Evolutionary conservation across 306 rosid species (phyloP).

Genomic region (Medicago ruthenica): DNA sequence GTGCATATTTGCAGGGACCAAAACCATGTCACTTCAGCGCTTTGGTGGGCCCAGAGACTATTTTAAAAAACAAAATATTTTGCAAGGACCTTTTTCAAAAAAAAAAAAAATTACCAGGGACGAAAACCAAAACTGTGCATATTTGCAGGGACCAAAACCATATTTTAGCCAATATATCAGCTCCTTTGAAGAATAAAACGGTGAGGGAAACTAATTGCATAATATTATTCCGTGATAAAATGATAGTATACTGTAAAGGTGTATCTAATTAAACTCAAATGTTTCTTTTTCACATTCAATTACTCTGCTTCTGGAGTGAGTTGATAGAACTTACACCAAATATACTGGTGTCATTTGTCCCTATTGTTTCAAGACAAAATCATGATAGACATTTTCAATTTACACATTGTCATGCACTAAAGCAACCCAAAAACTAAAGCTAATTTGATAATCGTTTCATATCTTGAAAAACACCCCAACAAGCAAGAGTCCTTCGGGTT

Average conservation of each 20-base stretch:
- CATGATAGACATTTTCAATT: not conserved
- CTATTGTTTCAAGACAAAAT: not conserved
- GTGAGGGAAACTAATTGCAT: slow-evolving; percentile 6
- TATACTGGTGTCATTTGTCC: not conserved
- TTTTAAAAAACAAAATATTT: too few relatives aligned
- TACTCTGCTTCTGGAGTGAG: slow-evolving; percentile 4
- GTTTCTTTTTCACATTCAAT: not conserved
- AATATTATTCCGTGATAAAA: not conserved
- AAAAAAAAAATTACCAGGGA: too few relatives aligned
- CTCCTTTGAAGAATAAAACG: not conserved
- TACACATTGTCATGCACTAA: not conserved
- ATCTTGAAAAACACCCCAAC: not conserved
- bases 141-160: too few relatives aligned
- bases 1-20: too few relatives aligned
- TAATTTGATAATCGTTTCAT: not conserved
- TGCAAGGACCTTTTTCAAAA: too few relatives aligned
- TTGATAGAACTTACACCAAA: not conserved
- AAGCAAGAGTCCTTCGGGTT: not conserved
- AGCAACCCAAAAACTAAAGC: not conserved
- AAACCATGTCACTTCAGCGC: too few relatives aligned
- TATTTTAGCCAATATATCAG: too few relatives aligned
- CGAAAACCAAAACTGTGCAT: too few relatives aligned
- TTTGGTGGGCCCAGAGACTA: too few relatives aligned
- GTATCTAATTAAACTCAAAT: not conserved
- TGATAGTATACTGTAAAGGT: slow-evolving; percentile 3